phyloP scores from a whole-genome alignment of 2,329 filamentous ascomycete species.

The Ascochyta lentis region DNA sequence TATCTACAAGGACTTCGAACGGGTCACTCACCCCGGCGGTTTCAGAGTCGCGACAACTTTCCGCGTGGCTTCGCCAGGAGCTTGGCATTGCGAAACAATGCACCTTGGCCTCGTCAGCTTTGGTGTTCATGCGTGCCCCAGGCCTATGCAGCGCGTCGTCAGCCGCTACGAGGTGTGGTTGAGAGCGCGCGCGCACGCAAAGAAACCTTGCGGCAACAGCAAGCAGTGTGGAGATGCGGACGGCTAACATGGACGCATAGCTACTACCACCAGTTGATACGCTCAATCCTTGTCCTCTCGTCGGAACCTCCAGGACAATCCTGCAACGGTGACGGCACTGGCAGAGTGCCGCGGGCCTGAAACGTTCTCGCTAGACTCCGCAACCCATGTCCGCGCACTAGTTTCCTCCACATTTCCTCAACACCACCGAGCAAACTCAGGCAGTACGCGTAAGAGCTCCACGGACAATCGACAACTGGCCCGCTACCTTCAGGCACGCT shows the following conservation, averaged over 20 bases:
- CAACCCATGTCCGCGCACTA: conserved; percentile 26
- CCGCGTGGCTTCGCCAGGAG: conserved; percentile 19
- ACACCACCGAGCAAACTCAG: conserved; percentile 29
- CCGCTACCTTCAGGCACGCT: conserved; percentile 17
- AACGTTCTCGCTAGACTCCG: conserved; percentile 27
- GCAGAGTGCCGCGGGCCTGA: conserved; percentile 25
- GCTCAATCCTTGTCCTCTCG: not conserved
- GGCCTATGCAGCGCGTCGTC: conserved; percentile 18
- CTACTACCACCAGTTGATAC: not conserved
- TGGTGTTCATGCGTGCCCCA: conserved; percentile 21
- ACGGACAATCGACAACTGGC: conserved; percentile 27
- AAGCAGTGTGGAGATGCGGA: not conserved
- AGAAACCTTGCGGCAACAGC: not conserved
- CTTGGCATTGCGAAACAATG: conserved; percentile 38
- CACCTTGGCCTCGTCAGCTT: conserved; percentile 27
- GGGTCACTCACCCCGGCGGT: conserved; percentile 14
- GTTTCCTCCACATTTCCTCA: conserved; percentile 40
- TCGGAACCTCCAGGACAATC: not conserved
- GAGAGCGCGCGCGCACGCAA: not conserved
- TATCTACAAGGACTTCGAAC: not conserved
- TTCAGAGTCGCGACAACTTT: conserved; percentile 25
- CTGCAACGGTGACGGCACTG: conserved; percentile 15
- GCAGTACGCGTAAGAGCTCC: conserved; percentile 45
- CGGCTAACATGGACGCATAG: not conserved
- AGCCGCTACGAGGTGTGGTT: conserved; percentile 10